A percentile compares a stretch with the other conserved stretches of the same genome.
phyloP scores from a whole-genome alignment of 345 rosid genomes.

The Lepidium didymum region DNA sequence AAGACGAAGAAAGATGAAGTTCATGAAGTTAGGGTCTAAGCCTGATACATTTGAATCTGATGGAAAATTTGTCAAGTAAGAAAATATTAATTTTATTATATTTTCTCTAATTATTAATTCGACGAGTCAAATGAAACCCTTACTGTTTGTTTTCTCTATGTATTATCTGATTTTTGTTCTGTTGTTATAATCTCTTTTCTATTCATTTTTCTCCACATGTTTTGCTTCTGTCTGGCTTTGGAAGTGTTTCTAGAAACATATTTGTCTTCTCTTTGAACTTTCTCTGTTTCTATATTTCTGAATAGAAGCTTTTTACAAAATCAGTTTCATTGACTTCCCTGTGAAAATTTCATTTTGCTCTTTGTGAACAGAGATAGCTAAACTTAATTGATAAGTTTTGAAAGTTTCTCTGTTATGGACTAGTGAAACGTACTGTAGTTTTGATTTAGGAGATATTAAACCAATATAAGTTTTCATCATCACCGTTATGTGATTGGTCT shows the following conservation, averaged over 20 bases:
- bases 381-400: neutral
- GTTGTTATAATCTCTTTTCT: constrained; percentile 15
- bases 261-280: neutral
- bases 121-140: neutral
- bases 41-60: constrained; percentile 82
- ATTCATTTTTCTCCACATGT: constrained; percentile 22
- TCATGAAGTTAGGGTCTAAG: constrained; percentile 91
- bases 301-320: neutral
- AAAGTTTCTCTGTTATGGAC: neutral
- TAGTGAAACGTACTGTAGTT: neutral
- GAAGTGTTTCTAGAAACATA: neutral
- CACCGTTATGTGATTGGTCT: constrained; percentile 16
- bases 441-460: neutral
- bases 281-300: neutral
- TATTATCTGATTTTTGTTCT: constrained; percentile 19
- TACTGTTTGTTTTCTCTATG: constrained; percentile 18
- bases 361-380: neutral
- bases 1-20: constrained; percentile 55
- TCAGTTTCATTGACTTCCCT: neutral
- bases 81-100: neutral
- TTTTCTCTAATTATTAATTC: neutral
- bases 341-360: neutral
- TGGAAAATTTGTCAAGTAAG: constrained; percentile 64
- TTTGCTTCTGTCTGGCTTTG: constrained; percentile 1
- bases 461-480: neutral